phyloP scores from a whole-genome alignment of 805 yeast genomes.

The Saccharomycopsis guyanensis region DNA sequence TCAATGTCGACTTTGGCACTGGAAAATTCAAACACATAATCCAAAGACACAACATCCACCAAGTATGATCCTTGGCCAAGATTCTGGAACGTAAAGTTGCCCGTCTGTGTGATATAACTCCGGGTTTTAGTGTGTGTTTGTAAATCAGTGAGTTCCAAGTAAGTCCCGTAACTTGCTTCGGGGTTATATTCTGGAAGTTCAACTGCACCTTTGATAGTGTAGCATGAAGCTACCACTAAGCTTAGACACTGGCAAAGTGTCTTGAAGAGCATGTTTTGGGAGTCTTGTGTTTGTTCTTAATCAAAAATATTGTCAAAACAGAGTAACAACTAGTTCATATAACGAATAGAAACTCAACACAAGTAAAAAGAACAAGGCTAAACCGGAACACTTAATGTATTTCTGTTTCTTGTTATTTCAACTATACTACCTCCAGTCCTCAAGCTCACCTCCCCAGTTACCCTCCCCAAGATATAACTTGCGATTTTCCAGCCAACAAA shows the following conservation, averaged over 20 bases:
- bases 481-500: background rate
- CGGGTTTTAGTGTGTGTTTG: background rate
- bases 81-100: constrained; percentile 10
- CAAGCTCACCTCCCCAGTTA: no score
- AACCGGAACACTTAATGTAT: no score
- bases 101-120: constrained; percentile 1
- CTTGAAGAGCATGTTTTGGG: no score
- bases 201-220: constrained; percentile 11
- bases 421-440: no score
- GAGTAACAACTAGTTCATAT: no score
- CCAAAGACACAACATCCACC: constrained; percentile 8
- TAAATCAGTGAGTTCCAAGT: constrained; percentile 9
- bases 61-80: constrained; percentile 13
- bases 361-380: no score
- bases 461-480: no score
- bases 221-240: background rate
- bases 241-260: no score
- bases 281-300: background rate
- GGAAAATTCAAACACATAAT: constrained; percentile 11
- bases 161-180: constrained; percentile 11
- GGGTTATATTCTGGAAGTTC: constrained; percentile 4
- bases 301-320: no score
- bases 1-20: constrained; percentile 8
- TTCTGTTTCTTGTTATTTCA: no score
- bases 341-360: no score